These are phyloP conservation scores for Anisogramma anomala DNA, from an alignment of 2,329 filamentous ascomycete genomes.

Conservation along the genomic window DNA sequence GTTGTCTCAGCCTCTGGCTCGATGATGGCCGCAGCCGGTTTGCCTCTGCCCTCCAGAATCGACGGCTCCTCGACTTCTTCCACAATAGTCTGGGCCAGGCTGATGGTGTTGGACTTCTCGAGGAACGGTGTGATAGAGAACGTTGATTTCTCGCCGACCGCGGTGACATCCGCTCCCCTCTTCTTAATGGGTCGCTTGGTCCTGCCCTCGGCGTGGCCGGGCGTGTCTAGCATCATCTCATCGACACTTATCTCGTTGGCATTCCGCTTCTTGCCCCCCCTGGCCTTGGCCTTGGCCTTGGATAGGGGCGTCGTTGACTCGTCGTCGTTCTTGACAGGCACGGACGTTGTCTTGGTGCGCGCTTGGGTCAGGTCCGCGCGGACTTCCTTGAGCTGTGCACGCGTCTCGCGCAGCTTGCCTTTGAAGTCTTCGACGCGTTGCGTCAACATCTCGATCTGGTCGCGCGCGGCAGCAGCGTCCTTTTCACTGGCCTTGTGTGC, in stretches of 20 bases:
- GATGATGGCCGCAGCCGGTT: constrained; percentile 8
- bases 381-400: constrained; percentile 59
- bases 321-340: constrained; percentile 17
- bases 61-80: constrained; percentile 23
- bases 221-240: constrained; percentile 38
- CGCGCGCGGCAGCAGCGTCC: constrained; percentile 48
- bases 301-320: constrained; percentile 20
- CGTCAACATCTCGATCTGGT: constrained; percentile 53
- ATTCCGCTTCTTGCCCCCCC: constrained; percentile 34
- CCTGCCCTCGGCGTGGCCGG: constrained; percentile 25
- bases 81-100: constrained; percentile 33
- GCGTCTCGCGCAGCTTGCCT: constrained; percentile 56
- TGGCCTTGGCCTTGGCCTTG: constrained; percentile 27
- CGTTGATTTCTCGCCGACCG: constrained; percentile 73
- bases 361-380: constrained; percentile 33
- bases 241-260: constrained; percentile 33
- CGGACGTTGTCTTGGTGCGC: constrained; percentile 18
- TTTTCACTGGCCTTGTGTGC: constrained; percentile 36
- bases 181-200: constrained; percentile 41
- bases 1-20: constrained; percentile 9
- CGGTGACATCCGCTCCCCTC: constrained; percentile 42
- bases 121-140: constrained; percentile 94
- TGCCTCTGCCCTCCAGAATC: constrained; percentile 8
- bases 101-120: constrained; percentile 45
- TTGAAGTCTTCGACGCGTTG: constrained; percentile 59